phyloP scores from a whole-genome alignment of 192 early-diverging fungal species.

The Geranomyces michiganensis region DNA sequence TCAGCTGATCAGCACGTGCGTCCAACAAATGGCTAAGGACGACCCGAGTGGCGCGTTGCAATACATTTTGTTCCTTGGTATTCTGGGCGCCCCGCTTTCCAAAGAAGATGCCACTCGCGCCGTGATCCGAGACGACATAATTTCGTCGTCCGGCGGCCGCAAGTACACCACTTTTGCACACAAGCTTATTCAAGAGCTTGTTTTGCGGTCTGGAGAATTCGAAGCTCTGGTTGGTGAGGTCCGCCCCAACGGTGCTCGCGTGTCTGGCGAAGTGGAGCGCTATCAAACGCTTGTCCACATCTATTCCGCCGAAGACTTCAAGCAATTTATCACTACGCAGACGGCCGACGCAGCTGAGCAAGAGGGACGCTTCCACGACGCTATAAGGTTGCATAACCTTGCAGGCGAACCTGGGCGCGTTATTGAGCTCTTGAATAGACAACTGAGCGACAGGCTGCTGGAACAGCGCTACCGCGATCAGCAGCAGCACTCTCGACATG shows the following conservation, averaged over 20 bases:
- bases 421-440: conserved; percentile 57
- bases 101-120: conserved; percentile 8
- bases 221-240: conserved; percentile 34
- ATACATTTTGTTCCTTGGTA: conserved; percentile 64
- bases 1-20: conserved; percentile 53
- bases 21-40: conserved; percentile 36
- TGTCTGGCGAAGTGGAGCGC: conserved; percentile 62
- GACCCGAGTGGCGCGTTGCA: conserved; percentile 62
- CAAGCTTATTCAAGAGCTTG: conserved; percentile 60
- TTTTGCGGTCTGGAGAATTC: conserved; percentile 14
- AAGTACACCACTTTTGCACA: conserved; percentile 58
- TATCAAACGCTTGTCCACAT: conserved; percentile 68
- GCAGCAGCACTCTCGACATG: no score
- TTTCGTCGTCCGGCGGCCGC: conserved; percentile 51
- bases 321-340: conserved; percentile 64
- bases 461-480: conserved; percentile 26
- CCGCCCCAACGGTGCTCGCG: conserved; percentile 33
- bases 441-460: conserved; percentile 20
- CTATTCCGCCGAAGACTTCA: conserved; percentile 58
- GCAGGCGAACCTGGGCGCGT: conserved; percentile 76
- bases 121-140: neutral
- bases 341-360: conserved; percentile 73
- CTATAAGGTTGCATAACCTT: conserved; percentile 76
- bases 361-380: conserved; percentile 71
- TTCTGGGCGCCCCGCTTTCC: conserved; percentile 46